A percentile compares a stretch with the other conserved stretches of the same genome.
Evolutionary conservation across 2,329 filamentous ascomycete species (phyloP).

Genomic region (Calycina marina): DNA sequence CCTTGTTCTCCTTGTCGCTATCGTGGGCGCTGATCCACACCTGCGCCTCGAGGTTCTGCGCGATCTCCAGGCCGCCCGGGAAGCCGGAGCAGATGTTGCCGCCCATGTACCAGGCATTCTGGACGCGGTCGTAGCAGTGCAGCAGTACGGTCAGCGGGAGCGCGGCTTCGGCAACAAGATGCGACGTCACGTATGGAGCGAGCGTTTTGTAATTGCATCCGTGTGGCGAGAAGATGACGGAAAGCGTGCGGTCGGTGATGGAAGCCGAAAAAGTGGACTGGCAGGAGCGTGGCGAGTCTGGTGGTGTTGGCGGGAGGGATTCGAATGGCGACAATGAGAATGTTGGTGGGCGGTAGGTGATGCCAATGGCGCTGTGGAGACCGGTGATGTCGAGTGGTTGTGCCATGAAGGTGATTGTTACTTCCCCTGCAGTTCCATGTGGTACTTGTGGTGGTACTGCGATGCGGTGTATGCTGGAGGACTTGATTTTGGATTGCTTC

Average conservation of each 20-base stretch:
- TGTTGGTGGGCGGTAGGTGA: conserved; percentile 47
- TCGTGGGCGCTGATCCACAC: conserved; percentile 50
- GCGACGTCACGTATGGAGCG: conserved; percentile 37
- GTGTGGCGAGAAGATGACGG: conserved; percentile 50
- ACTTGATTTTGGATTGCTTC: conserved; percentile 12
- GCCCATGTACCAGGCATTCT: conserved; percentile 46
- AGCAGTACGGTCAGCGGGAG: conserved; percentile 49
- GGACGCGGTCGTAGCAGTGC: conserved; percentile 46
- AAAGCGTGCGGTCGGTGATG: conserved; percentile 33
- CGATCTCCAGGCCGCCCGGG: conserved; percentile 41
- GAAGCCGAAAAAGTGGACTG: conserved; percentile 18
- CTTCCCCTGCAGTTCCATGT: conserved; percentile 43
- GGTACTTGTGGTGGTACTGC: conserved; percentile 37
- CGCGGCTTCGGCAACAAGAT: conserved; percentile 40
- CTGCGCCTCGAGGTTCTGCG: conserved; percentile 34
- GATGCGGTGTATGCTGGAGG: conserved; percentile 27
- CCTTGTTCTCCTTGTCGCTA: conserved; percentile 39
- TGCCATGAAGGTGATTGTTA: conserved; percentile 54
- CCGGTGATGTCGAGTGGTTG: conserved; percentile 45
- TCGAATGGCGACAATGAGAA: neutral
- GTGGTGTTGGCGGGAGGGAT: conserved; percentile 10
- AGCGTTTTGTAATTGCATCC: conserved; percentile 41
- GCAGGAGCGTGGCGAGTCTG: conserved; percentile 12
- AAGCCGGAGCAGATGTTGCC: conserved; percentile 42
- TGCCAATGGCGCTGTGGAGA: conserved; percentile 52